These are phyloP conservation scores for Candida neerlandica DNA, from an alignment of 1,139 yeast genomes.

Conservation along the genomic window DNA sequence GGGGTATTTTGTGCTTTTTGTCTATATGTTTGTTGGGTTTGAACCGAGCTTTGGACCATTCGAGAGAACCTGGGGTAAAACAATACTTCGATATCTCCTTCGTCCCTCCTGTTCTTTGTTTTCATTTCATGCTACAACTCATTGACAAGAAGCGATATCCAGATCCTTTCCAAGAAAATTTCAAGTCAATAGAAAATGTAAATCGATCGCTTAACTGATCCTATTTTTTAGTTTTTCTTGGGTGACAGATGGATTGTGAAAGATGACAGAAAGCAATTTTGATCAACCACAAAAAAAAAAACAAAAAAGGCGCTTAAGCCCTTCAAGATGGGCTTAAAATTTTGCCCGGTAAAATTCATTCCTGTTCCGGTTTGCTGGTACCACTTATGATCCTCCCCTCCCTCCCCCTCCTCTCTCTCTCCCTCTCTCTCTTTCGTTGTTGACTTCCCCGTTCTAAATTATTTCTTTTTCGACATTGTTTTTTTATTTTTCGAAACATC, in stretches of 20 bases:
- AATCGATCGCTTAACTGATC: not conserved
- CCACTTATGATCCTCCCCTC: not conserved
- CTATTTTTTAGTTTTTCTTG: not conserved
- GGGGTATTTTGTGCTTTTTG: not conserved
- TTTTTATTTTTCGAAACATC: too few species aligned
- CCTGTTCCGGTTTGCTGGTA: not conserved
- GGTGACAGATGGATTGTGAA: not conserved
- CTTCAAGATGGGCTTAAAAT: not conserved
- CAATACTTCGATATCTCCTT: not conserved
- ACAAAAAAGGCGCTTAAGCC: not conserved
- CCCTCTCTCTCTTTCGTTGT: too few species aligned
- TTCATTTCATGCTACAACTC: not conserved
- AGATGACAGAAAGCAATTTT: not conserved
- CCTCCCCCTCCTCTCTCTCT: not conserved
- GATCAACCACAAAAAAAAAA: not conserved
- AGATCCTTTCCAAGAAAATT: not conserved
- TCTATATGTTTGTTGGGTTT: not conserved
- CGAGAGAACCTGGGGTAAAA: not conserved
- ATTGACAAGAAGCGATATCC: not conserved
- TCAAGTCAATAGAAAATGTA: not conserved
- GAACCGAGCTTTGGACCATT: not conserved
- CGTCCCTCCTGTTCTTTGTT: not conserved
- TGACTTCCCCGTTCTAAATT: too few species aligned
- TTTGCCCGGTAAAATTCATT: not conserved
- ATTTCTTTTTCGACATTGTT: too few species aligned